Evolutionary conservation across 2,329 filamentous ascomycete genomes (phyloP).

Genomic region (Neoarthrinium moseri): DNA sequence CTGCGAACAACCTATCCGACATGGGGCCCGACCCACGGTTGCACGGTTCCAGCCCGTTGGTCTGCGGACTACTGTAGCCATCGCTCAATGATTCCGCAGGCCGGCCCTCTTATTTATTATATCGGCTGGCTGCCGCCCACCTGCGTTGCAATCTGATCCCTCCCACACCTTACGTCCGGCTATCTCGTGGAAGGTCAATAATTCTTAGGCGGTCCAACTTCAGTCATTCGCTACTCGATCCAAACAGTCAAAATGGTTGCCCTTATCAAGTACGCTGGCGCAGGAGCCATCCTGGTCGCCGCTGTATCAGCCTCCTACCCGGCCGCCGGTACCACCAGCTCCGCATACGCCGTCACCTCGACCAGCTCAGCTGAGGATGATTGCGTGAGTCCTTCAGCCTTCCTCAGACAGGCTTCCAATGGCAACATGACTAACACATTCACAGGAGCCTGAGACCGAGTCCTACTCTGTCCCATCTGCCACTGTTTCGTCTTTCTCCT

Average conservation of each 20-base stretch:
- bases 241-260: conserved; percentile 27
- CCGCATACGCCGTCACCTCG: neutral
- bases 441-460: neutral
- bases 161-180: conserved; percentile 9
- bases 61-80: neutral
- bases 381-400: neutral
- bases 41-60: conserved; percentile 1
- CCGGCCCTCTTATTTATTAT: conserved; percentile 5
- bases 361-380: conserved; percentile 10
- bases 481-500: neutral
- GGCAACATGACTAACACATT: neutral
- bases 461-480: neutral
- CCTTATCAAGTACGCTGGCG: conserved; percentile 28
- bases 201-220: conserved; percentile 20
- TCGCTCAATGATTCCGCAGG: neutral
- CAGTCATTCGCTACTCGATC: conserved; percentile 31
- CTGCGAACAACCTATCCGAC: conserved; percentile 4
- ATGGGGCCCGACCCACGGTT: too few relatives aligned
- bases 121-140: conserved; percentile 2
- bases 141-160: neutral
- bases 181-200: conserved; percentile 7
- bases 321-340: conserved; percentile 20
- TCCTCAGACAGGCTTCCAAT: neutral
- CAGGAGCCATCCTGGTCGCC: conserved; percentile 27
- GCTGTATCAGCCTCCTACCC: too few relatives aligned